phyloP scores from a whole-genome alignment of 345 rosid species.

The Crucihimalaya himalaica region DNA sequence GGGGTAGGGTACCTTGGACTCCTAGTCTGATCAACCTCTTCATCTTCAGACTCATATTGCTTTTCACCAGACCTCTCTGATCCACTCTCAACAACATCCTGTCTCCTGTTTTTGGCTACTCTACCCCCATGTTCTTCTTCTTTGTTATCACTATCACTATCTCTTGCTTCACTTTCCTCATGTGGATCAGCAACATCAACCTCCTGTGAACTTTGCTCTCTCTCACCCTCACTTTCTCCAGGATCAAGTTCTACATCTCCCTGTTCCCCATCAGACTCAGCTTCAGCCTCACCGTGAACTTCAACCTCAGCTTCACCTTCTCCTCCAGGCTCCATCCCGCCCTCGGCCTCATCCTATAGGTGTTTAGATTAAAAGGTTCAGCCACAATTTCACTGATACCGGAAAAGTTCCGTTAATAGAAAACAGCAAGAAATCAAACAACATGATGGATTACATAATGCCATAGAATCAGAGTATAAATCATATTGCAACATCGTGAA shows the following conservation, averaged over 20 bases:
- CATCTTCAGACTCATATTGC: conserved; percentile 76
- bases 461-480: conserved; percentile 6
- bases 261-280: conserved; percentile 71
- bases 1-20: conserved; percentile 63
- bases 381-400: neutral
- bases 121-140: conserved; percentile 62
- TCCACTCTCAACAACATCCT: conserved; percentile 73
- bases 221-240: conserved; percentile 91
- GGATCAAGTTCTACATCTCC: conserved; percentile 73
- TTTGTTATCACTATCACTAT: conserved; percentile 69
- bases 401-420: neutral
- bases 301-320: conserved; percentile 62
- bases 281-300: conserved; percentile 53
- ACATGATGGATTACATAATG: neutral
- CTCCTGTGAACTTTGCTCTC: conserved; percentile 81
- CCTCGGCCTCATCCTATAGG: conserved; percentile 87
- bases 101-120: conserved; percentile 63
- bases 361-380: neutral
- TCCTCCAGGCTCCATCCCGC: conserved; percentile 63
- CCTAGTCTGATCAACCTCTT: conserved; percentile 83
- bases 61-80: conserved; percentile 86
- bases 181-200: conserved; percentile 62
- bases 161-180: conserved; percentile 76
- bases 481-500: neutral
- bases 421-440: conserved; percentile 18